These are phyloP conservation scores for Prunus padus DNA, from an alignment of 306 rosid genomes.

Conservation along the genomic window DNA sequence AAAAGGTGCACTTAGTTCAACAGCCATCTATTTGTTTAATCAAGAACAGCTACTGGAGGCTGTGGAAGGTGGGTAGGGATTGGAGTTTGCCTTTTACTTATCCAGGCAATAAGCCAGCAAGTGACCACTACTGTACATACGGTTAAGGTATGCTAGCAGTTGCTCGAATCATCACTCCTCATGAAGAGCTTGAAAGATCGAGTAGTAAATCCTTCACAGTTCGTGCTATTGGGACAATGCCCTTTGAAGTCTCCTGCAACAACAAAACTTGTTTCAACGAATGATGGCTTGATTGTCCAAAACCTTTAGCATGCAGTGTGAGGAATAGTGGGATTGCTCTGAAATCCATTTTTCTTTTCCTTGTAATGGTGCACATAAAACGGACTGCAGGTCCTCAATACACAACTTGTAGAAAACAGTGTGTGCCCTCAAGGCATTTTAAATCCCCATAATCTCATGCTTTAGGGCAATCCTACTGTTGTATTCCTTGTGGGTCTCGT, in stretches of 20 bases:
- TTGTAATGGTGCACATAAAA: not conserved
- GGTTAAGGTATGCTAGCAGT: not conserved
- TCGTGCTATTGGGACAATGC: not conserved
- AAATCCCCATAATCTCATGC: not conserved
- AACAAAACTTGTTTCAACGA: not conserved
- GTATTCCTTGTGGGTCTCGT: not conserved
- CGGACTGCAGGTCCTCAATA: not conserved
- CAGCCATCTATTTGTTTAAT: not conserved
- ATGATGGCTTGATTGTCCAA: not conserved
- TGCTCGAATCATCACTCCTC: not conserved
- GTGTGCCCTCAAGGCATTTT: not conserved
- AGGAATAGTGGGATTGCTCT: not conserved
- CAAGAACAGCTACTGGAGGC: not conserved
- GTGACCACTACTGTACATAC: not conserved
- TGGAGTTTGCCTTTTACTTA: not conserved
- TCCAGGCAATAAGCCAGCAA: slow-evolving; percentile 5
- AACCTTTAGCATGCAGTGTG: not conserved
- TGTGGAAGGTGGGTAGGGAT: too few relatives aligned
- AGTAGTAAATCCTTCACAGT: not conserved
- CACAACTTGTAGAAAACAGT: not conserved
- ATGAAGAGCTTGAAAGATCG: not conserved
- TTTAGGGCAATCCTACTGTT: not conserved
- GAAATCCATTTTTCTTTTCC: not conserved
- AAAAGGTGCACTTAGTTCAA: not conserved
- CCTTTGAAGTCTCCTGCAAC: not conserved